These are phyloP conservation scores for Mycosphaerella sp. DNA, from an alignment of 2,329 filamentous ascomycete species.

Conservation along the genomic window DNA sequence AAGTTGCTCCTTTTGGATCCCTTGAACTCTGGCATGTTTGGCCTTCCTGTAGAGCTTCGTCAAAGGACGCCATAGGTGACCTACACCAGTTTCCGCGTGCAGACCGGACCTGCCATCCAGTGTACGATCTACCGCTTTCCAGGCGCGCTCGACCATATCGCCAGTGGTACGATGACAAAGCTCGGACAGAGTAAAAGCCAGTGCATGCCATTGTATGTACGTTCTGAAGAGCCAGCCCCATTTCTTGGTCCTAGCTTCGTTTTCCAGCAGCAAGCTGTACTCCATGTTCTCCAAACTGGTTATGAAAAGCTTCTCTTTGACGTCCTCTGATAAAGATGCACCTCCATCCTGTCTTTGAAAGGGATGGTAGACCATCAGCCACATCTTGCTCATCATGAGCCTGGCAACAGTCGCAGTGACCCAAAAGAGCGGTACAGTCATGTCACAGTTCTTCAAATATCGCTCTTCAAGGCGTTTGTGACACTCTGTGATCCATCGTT, in stretches of 20 bases:
- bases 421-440: slow-evolving; percentile 58
- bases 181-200: slow-evolving; percentile 57
- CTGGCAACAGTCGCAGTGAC: slow-evolving; percentile 62
- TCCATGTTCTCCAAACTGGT: slow-evolving; percentile 71
- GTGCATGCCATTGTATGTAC: slow-evolving; percentile 60
- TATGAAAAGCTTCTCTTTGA: slow-evolving; percentile 62
- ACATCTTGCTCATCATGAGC: slow-evolving; percentile 71
- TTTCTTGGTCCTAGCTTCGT: slow-evolving; percentile 54
- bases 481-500: slow-evolving; percentile 46
- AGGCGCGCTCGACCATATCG: slow-evolving; percentile 54
- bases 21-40: slow-evolving; percentile 47
- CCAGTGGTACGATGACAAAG: slow-evolving; percentile 53
- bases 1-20: slow-evolving; percentile 38
- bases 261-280: slow-evolving; percentile 60
- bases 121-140: slow-evolving; percentile 50
- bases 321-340: slow-evolving; percentile 54
- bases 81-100: slow-evolving; percentile 36
- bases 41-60: slow-evolving; percentile 57
- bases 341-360: slow-evolving; percentile 56
- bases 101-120: slow-evolving; percentile 39
- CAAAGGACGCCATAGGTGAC: slow-evolving; percentile 59
- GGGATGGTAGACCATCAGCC: slow-evolving; percentile 69
- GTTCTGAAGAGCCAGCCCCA: slow-evolving; percentile 62
- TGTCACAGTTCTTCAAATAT: slow-evolving; percentile 49
- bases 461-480: slow-evolving; percentile 45